Evolutionary conservation across 208 protist genomes (phyloP), one percentile per base, ranked within the genome.

Genomic region (Acanthamoeba castellanii): DNA sequence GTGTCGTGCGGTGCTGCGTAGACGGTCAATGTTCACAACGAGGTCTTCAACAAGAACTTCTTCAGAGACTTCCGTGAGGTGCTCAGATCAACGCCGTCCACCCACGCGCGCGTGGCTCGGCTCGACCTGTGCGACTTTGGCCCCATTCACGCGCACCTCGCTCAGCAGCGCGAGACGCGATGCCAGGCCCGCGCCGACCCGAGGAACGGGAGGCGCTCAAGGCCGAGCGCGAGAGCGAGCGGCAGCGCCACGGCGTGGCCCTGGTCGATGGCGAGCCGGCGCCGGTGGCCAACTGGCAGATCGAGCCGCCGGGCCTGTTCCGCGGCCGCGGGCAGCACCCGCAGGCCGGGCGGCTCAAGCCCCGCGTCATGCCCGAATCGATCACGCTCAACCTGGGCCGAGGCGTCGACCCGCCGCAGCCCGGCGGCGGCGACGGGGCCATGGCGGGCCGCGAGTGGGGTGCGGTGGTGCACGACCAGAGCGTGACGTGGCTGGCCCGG

Each of bases 231-330:
- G 98, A 98, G 34, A 95, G 96, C 84, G 95, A 99, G 68, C 98
- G 98, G 42, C 98, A 99, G 76, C 96, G 98, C 27, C 99, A 98
- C 95, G 97, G 97, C 82, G 99, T 89, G 92, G 98, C 98, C 88
- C 64, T 99, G 0, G 98, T 99, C 95, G 98, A 99, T 95, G 99
- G 99, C 18, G 96, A 97, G 16, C 97, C 98, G 94, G 97, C 99
- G 95, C 98, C 98, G 96, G 47, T 99, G 92, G 99, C 98, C 84
- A 99, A 99, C 96, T 99, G 99, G 95, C 97, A 97, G 52, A 98
- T 99, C 25, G 99, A 99, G 96, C 99, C 99, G 55, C 99, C 99
- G 27, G 99, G 99, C 18, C 97, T 99, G 2, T 99, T 99, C 96
- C 98, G 98, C 61, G 99, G 99, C 18, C 98, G 99, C 96, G 99